phyloP scores from a whole-genome alignment of 257 asterid species.

The Ligustrum vulgare region DNA sequence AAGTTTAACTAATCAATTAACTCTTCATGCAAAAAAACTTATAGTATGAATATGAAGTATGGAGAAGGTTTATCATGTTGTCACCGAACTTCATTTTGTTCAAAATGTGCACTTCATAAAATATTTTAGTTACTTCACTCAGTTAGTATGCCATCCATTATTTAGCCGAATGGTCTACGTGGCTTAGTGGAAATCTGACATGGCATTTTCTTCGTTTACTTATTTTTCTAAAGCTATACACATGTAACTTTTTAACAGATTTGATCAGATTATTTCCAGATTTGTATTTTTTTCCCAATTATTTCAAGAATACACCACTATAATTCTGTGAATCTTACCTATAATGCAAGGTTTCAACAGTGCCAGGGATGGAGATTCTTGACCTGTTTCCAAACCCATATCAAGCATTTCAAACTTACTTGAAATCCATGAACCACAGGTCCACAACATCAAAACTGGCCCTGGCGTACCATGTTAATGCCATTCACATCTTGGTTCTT shows the following conservation, averaged over 20 bases:
- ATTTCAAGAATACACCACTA: not conserved
- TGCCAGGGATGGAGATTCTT: not conserved
- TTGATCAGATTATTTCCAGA: not conserved
- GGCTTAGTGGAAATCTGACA: not conserved
- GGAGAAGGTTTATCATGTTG: not conserved
- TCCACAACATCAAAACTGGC: not conserved
- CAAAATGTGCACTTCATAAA: not conserved
- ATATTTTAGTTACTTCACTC: not conserved
- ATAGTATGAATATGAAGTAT: not conserved
- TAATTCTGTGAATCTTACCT: not conserved
- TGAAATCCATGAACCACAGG: not conserved
- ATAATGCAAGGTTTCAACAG: not conserved
- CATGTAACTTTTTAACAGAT: not conserved
- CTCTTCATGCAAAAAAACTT: not conserved
- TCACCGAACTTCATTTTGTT: not conserved
- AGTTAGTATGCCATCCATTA: not conserved
- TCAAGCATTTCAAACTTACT: not conserved
- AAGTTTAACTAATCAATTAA: not conserved
- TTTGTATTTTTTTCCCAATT: not conserved
- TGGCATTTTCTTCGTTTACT: not conserved
- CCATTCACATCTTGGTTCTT: not conserved
- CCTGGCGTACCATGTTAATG: not conserved
- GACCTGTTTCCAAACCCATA: too few relatives aligned
- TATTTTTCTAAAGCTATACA: not conserved
- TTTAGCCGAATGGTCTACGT: not conserved